Evolutionary conservation across 176 grass and related monocot genomes (phyloP).

Genomic region (Musa troglodytarum): DNA sequence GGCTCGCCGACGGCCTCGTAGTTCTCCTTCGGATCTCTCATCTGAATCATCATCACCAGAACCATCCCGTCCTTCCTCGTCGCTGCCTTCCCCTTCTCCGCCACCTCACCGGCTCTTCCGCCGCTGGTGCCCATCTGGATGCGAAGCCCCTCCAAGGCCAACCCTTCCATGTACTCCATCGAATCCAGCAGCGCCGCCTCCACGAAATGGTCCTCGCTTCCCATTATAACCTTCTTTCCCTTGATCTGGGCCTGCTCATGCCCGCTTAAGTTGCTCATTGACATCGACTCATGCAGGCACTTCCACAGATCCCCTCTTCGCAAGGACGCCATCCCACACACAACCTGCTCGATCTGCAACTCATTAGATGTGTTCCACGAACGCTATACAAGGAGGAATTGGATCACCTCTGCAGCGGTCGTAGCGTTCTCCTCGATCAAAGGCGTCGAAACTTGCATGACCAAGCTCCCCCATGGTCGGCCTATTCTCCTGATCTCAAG

Average conservation of each 20-base stretch:
- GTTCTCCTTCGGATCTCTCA: constrained; percentile 39
- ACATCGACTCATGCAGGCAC: constrained; percentile 31
- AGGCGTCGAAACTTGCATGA: constrained; percentile 45
- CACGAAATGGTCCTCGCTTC: constrained; percentile 23
- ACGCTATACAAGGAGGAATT: too few relatives aligned
- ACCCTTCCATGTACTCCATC: constrained; percentile 33
- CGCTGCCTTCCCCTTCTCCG: background rate
- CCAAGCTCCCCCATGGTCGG: constrained; percentile 36
- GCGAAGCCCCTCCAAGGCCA: constrained; percentile 45
- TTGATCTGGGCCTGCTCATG: constrained; percentile 1
- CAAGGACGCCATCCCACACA: constrained; percentile 33
- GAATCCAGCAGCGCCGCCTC: constrained; percentile 36
- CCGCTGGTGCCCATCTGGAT: constrained; percentile 39
- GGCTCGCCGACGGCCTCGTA: constrained; percentile 33
- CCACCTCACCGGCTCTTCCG: too few relatives aligned
- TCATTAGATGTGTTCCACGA: background rate
- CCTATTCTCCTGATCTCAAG: constrained; percentile 32
- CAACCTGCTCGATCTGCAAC: constrained; percentile 25
- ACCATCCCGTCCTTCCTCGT: constrained; percentile 29
- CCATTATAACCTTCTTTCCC: background rate
- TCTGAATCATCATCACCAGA: constrained; percentile 49
- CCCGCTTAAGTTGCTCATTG: constrained; percentile 36
- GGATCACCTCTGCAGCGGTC: constrained; percentile 35
- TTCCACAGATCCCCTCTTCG: constrained; percentile 28
- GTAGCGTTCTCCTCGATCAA: constrained; percentile 25